Conservation (phyloP, 768 basidiomycete species). For the Candolleomyces aberdarensis region DNA sequence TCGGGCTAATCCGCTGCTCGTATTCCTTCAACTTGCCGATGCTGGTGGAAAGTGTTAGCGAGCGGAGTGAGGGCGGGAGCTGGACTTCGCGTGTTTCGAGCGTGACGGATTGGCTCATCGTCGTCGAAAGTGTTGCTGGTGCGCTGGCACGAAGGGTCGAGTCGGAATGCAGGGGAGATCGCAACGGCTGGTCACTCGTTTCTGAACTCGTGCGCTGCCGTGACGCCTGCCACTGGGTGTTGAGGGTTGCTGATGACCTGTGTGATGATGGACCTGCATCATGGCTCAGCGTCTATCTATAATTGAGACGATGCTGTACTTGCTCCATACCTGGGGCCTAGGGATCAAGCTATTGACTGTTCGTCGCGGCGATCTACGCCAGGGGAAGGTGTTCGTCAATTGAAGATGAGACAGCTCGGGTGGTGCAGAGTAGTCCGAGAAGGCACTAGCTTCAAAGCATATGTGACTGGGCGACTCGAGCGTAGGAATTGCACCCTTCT, state of each 20-base stretch:
- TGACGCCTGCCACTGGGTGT: too few species aligned
- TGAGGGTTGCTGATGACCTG: too few species aligned
- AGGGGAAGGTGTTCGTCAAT: not conserved
- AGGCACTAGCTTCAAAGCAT: not conserved
- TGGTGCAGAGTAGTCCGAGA: not conserved
- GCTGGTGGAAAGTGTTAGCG: constrained; percentile 3
- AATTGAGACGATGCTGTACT: too few species aligned
- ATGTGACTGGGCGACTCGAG: not conserved
- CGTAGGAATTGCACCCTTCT: not conserved
- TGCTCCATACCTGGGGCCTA: too few species aligned
- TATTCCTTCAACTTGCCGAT: constrained; percentile 1
- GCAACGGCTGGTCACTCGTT: too few species aligned
- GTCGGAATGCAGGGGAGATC: too few species aligned
- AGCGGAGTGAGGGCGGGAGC: constrained; percentile 2
- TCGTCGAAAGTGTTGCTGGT: not conserved
- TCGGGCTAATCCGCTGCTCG: constrained; percentile 1
- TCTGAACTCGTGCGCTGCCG: too few species aligned
- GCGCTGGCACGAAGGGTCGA: too few species aligned
- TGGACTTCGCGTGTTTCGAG: not conserved
- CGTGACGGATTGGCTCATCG: not conserved
- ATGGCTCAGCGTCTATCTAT: too few species aligned
- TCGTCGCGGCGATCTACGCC: too few species aligned
- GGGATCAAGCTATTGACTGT: too few species aligned
- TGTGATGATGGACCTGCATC: too few species aligned
- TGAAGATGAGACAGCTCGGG: not conserved